A percentile compares a stretch with the other conserved stretches of the same genome.
These are phyloP conservation scores for Penium margaritaceum DNA, from an alignment of 139 green algal species.

Conservation along the genomic window DNA sequence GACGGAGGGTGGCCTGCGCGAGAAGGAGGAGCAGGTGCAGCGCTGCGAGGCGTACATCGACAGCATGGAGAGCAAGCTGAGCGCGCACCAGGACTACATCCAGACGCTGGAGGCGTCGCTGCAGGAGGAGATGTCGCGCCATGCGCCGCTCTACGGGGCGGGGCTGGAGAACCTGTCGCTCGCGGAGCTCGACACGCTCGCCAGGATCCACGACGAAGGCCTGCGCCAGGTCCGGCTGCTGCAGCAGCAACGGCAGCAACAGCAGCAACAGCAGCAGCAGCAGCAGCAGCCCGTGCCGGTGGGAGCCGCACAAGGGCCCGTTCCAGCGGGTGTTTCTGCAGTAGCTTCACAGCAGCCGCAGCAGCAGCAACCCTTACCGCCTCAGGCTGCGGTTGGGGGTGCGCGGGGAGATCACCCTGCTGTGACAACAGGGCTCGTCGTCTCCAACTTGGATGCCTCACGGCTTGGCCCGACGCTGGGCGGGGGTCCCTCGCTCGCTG, in stretches of 20 bases:
- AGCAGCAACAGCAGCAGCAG: conserved; percentile 11
- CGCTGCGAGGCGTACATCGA: conserved; percentile 45
- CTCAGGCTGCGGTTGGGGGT: too few species aligned
- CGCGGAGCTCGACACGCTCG: conserved; percentile 51
- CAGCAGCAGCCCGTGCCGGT: conserved; percentile 1
- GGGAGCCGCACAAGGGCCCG: background rate
- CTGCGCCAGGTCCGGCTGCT: conserved; percentile 28
- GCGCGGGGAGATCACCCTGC: too few species aligned
- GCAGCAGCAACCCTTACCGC: too few species aligned
- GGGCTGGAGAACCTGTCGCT: conserved; percentile 46
- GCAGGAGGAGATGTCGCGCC: conserved; percentile 49
- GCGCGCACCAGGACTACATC: conserved; percentile 50
- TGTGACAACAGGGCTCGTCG: too few species aligned
- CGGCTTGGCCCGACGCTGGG: too few species aligned
- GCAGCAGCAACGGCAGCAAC: conserved; percentile 28
- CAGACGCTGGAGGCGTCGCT: conserved; percentile 49
- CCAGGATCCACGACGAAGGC: conserved; percentile 48
- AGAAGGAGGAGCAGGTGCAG: conserved; percentile 43
- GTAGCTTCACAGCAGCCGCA: conserved; percentile 1
- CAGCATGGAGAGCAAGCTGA: conserved; percentile 48
- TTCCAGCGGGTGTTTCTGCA: background rate
- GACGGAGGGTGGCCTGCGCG: conserved; percentile 34
- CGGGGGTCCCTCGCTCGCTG: too few species aligned
- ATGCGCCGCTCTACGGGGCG: conserved; percentile 45
- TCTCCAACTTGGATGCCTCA: too few species aligned